phyloP scores from a whole-genome alignment of 176 grass and related monocot species.

The Avena eriantha region DNA sequence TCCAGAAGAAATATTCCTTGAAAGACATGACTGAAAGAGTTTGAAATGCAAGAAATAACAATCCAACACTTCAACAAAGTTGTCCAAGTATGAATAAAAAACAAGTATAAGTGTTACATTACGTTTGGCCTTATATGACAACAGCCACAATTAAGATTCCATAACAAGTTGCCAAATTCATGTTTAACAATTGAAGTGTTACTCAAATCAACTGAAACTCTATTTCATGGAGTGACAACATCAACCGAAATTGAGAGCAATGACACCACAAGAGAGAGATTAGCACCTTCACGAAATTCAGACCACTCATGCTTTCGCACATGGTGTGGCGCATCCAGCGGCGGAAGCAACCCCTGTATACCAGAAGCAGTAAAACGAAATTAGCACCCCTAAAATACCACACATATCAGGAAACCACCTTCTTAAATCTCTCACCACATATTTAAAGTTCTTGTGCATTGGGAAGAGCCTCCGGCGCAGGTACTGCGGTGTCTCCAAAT shows the following conservation, averaged over 20 bases:
- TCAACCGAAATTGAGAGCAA: background rate
- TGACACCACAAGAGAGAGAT: background rate
- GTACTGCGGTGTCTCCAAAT: conserved; percentile 93
- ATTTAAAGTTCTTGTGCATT: conserved; percentile 92
- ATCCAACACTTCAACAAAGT: background rate
- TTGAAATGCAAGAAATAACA: conserved; percentile 5
- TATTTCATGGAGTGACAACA: conserved; percentile 4
- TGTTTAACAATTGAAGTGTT: background rate
- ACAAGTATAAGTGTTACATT: background rate
- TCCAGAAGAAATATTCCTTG: background rate
- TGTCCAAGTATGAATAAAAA: background rate
- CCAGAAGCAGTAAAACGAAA: conserved; percentile 7
- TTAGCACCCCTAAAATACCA: conserved; percentile 15
- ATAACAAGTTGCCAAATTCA: background rate
- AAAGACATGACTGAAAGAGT: background rate
- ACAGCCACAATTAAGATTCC: background rate
- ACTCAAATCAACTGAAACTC: background rate
- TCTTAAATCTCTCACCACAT: conserved; percentile 68
- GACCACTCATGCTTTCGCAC: conserved; percentile 94
- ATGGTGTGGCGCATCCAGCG: conserved; percentile 93
- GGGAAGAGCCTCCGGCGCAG: conserved; percentile 84
- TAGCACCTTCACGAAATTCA: conserved; percentile 85
- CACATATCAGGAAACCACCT: conserved; percentile 23
- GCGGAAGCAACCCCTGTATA: conserved; percentile 87
- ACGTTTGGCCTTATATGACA: background rate